Evolutionary conservation across 163 green algal species (phyloP).

Genomic region (Volvox carteri): DNA sequence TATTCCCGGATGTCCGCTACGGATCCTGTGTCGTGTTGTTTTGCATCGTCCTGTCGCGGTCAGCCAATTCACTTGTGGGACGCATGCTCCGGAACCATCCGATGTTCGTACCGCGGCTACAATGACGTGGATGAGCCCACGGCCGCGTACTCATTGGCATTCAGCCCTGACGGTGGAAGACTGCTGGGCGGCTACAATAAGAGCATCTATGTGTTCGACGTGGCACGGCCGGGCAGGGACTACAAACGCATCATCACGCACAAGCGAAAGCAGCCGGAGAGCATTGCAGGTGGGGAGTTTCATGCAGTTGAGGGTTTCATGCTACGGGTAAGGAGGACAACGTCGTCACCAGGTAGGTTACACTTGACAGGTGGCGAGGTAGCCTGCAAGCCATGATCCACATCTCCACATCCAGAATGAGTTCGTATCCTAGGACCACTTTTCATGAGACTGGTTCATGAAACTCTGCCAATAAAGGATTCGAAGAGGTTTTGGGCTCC

Average conservation of each 20-base stretch:
- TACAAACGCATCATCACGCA: slow-evolving; percentile 71
- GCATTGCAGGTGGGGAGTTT: slow-evolving; percentile 54
- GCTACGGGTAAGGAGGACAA: no score
- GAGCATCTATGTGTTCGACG: slow-evolving; percentile 78
- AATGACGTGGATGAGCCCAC: slow-evolving; percentile 90
- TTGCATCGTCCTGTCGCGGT: slow-evolving; percentile 78
- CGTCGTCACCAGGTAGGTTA: no score
- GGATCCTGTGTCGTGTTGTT: slow-evolving; percentile 86
- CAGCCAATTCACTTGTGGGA: slow-evolving; percentile 84
- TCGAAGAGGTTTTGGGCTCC: no score
- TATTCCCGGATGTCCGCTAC: slow-evolving; percentile 76
- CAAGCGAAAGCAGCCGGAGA: slow-evolving; percentile 51
- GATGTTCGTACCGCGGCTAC: slow-evolving; percentile 86
- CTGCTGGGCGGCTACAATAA: slow-evolving; percentile 80
- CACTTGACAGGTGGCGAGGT: no score
- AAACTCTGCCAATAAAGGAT: no score
- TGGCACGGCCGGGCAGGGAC: slow-evolving; percentile 80
- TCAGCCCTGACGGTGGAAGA: slow-evolving; percentile 75
- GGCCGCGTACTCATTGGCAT: slow-evolving; percentile 85
- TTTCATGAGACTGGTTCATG: no score
- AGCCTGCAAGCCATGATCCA: neutral
- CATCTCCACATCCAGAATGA: no score
- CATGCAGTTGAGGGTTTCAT: no score
- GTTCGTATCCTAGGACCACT: no score
- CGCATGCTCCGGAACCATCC: slow-evolving; percentile 76